Evolutionary conservation across 2,329 filamentous ascomycete genomes (phyloP), one percentile per base, ranked within the genome.

Genomic region (Aspergillus quadricinctus): DNA sequence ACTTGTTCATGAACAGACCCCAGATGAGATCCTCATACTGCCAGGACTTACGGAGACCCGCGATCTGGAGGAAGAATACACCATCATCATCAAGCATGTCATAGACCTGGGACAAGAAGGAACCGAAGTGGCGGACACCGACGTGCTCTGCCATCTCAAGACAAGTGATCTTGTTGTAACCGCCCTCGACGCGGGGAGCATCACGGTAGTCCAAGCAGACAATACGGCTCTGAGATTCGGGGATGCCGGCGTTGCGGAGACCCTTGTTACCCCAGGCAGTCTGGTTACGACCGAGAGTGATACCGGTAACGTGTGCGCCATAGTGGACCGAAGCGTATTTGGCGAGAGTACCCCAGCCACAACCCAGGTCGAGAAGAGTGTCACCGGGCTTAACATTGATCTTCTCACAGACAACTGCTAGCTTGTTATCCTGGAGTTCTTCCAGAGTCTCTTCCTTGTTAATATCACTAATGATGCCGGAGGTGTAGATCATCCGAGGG

Each of bases 1-100:
- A 96, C 81, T 96, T 97, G 87, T 97, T 97, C 92, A 97, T 96
- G 84, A 97, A 97, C 49, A 97, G 83, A 73, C 94, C 94, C 94
- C 94, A 97, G 75, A 93, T 89, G 52, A 97, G 84, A 78, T 97
- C 93, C 81, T 97, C 92, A 72, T 96, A 97, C 77, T 97, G 94
- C 94, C 94, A 97, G 62, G 83, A 81, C 81, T 95, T 95, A 67
- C 94, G 88, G 60, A 99, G 84, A 78, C 94, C 94, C 67, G 93
- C 92, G 67, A 95, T 92, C 77, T 97, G 94, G 59, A 97, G 83
- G 84, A 94, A 97, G 81, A 97, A 96, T 64, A 91, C 85, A 74
- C 94, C 94, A 64, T 97, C 92, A 64, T 97, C 94, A 60, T 97
- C 90, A 54, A 97, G 86, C 92, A 97, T 97, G 70, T 96, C 88